Percentiles rank a stretch among this genome's conserved stretches.
Conservation (phyloP, 1,139 yeast species). For the Meyerozyma smithsonii region DNA sequence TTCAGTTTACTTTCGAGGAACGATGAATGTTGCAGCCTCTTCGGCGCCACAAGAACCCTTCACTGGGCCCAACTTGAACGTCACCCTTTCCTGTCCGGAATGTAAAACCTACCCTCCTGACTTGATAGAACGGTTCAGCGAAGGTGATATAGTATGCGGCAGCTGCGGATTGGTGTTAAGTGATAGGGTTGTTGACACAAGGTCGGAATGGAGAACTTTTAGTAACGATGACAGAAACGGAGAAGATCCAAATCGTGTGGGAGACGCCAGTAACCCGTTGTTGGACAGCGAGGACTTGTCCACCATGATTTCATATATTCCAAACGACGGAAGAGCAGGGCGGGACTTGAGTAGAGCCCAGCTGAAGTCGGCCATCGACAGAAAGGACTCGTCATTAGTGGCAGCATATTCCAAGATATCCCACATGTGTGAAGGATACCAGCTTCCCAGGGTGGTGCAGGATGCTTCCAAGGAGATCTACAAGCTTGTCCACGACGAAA, state of each 20-base stretch:
- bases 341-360: slow-evolving; percentile 89
- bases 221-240: slow-evolving; percentile 96
- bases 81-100: slow-evolving; percentile 90
- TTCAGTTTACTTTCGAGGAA: background rate
- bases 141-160: slow-evolving; percentile 97
- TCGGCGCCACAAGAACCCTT: slow-evolving; percentile 26
- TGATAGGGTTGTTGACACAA: slow-evolving; percentile 87
- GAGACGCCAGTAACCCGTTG: slow-evolving; percentile 95
- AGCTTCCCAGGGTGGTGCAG: slow-evolving; percentile 89
- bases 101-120: slow-evolving; percentile 96
- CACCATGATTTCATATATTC: slow-evolving; percentile 84
- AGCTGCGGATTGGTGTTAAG: slow-evolving; percentile 92
- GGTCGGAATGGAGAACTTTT: slow-evolving; percentile 99
- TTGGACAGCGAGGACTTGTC: slow-evolving; percentile 89
- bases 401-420: slow-evolving; percentile 89
- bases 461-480: slow-evolving; percentile 98
- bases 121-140: slow-evolving; percentile 88
- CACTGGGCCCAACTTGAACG: slow-evolving; percentile 73
- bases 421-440: slow-evolving; percentile 96
- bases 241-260: slow-evolving; percentile 98
- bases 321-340: slow-evolving; percentile 72
- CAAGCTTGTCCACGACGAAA: slow-evolving; percentile 86
- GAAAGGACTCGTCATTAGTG: slow-evolving; percentile 80
- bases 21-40: slow-evolving; percentile 3
- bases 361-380: slow-evolving; percentile 77